Base-by-base conservation (phyloP, 208 protist species). In the Trypanosoma lewisi region DNA sequence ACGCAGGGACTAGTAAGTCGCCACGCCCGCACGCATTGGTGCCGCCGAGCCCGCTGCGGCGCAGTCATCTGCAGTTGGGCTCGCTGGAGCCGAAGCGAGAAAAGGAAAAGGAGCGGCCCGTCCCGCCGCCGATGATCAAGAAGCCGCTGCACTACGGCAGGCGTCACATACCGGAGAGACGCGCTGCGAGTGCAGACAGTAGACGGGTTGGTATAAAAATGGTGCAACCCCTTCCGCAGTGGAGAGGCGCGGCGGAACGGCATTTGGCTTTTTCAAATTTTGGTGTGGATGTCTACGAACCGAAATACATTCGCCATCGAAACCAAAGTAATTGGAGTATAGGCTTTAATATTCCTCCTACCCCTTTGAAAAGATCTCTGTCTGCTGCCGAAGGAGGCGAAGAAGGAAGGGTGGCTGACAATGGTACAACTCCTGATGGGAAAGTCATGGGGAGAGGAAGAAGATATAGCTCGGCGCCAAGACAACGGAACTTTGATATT, bases 171-270 rank as follows among this genome's bases (percentile, higher is more conserved):
- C 77, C 87, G 0, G 64, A 50, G 39, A 57, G 64, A 58, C 74
- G 67, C 19, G 78, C 73, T 2, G 44, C 48, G 49, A 82, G 71
- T 31, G 63, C 67, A 4, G 67, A 82, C 12, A 73, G 82, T 11
- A 65, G 52, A 7, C 77, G 54, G 4, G 49, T 61, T 17, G 87
- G 87, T 27, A 66, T 94, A 11, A 78, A 77, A 54, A 86, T 81
- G 69, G 73, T 94, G 19, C n/a, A 36, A 11, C 82, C 83, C 14
- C 82, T 47, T 31, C 56, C 74, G 51, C 82, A 89, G 66, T 89
- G 79, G 77, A 75, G 72, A 47, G 77, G 70, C 6, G 78, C 65
- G 1, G 51, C 70, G 2, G 80, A 88, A 42, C 45, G 70, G 49
- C 82, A 82, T 64, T 56, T 36, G 50, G 80, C 83, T 54, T 81